Conservation (phyloP, 768 basidiomycete genomes). For the Austroboletus eburneus region DNA sequence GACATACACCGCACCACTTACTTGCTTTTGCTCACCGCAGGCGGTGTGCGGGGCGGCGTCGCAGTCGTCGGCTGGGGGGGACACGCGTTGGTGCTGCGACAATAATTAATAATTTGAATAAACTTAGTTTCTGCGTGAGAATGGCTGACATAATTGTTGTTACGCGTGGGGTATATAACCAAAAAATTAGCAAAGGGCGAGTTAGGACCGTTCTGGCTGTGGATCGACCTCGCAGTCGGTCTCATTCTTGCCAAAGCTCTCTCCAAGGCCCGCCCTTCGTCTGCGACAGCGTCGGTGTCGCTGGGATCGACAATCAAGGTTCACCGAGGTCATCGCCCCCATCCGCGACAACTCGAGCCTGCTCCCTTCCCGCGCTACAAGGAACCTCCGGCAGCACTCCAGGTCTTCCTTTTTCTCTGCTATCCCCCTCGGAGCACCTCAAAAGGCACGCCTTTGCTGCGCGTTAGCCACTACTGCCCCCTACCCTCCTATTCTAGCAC, state of each 20-base stretch:
- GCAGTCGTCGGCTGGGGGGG: conserved; percentile 8
- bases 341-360: conserved; percentile 15
- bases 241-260: conserved; percentile 35
- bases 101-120: too few species aligned
- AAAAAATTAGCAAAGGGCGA: conserved; percentile 18
- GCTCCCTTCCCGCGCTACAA: conserved; percentile 14
- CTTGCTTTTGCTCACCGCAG: too few species aligned
- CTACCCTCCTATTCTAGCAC: conserved; percentile 29
- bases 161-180: conserved; percentile 18
- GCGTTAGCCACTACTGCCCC: conserved; percentile 63
- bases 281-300: conserved; percentile 42
- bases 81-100: too few species aligned
- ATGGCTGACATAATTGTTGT: conserved; percentile 21
- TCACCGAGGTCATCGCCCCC: conserved; percentile 29
- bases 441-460: conserved; percentile 95
- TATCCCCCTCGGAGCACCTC: conserved; percentile 31
- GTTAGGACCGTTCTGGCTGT: conserved; percentile 33
- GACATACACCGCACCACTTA: too few species aligned
- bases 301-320: conserved; percentile 34
- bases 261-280: conserved; percentile 31
- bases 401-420: conserved; percentile 22
- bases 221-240: conserved; percentile 48
- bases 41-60: background rate
- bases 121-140: too few species aligned
- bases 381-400: conserved; percentile 14